A percentile compares a stretch with the other conserved stretches of the same genome.
These are phyloP conservation scores for Pseudogymnoascus sp. DNA, from an alignment of 2,329 filamentous ascomycete species.

Conservation along the genomic window DNA sequence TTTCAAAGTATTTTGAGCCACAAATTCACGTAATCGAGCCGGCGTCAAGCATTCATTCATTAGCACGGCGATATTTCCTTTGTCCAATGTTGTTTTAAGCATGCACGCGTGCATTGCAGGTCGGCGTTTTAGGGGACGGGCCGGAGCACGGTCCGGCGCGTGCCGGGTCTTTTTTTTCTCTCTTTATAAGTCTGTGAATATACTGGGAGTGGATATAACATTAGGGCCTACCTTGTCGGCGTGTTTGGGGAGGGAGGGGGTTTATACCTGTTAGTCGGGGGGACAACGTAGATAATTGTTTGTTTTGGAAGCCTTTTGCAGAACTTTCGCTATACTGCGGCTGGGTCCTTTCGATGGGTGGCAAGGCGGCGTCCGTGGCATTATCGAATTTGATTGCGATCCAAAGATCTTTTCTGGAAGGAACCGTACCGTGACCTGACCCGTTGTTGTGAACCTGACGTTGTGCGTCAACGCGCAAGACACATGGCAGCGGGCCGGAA, in stretches of 20 bases:
- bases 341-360: background rate
- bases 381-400: slow-evolving; percentile 3
- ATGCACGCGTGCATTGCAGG: slow-evolving; percentile 8
- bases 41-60: slow-evolving; percentile 1
- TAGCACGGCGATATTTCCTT: slow-evolving; percentile 3
- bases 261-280: background rate
- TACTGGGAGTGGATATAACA: slow-evolving; percentile 7
- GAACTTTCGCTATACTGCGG: slow-evolving; percentile 4
- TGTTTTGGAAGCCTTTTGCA: background rate
- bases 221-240: slow-evolving; percentile 1
- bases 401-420: background rate
- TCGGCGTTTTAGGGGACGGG: slow-evolving; percentile 6
- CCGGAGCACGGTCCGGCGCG: slow-evolving; percentile 3
- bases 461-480: background rate
- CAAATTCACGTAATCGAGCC: slow-evolving; percentile 1
- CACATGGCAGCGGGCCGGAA: background rate
- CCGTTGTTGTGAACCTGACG: background rate
- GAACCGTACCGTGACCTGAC: background rate
- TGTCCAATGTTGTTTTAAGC: slow-evolving; percentile 2
- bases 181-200: slow-evolving; percentile 3
- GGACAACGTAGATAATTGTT: background rate
- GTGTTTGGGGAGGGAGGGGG: background rate
- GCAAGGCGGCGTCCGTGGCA: background rate
- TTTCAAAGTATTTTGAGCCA: slow-evolving; percentile 1
- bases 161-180: background rate